phyloP scores from a whole-genome alignment of 768 basidiomycete genomes.

The Leccinellum rugosiceps region DNA sequence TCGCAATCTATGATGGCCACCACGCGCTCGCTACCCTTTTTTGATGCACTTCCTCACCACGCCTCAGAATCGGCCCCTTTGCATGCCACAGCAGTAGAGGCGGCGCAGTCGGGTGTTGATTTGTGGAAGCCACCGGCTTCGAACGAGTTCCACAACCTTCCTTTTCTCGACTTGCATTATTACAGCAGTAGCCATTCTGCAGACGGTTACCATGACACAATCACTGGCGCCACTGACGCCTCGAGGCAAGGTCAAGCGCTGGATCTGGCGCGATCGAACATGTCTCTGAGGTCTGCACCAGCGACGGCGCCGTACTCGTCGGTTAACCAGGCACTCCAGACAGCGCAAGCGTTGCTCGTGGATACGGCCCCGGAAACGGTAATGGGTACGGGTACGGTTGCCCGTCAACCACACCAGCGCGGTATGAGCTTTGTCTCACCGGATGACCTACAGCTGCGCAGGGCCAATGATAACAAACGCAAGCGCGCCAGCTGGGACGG shows the following conservation, averaged over 20 bases:
- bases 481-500: conserved; percentile 61
- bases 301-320: conserved; percentile 22
- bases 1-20: conserved; percentile 37
- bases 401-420: conserved; percentile 38
- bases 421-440: conserved; percentile 53
- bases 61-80: conserved; percentile 20
- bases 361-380: conserved; percentile 15
- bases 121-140: conserved; percentile 30
- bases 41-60: conserved; percentile 28
- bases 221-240: conserved; percentile 21
- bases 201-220: conserved; percentile 27
- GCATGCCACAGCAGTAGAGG: conserved; percentile 14
- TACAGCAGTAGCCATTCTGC: conserved; percentile 37
- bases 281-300: conserved; percentile 29
- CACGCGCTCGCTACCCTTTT: conserved; percentile 34
- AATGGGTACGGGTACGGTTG: neutral
- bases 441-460: conserved; percentile 48
- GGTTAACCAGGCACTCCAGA: conserved; percentile 32
- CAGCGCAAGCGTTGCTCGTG: conserved; percentile 30
- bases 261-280: conserved; percentile 44
- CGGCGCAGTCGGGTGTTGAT: conserved; percentile 16
- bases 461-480: conserved; percentile 49
- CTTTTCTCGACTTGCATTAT: conserved; percentile 75
- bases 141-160: conserved; percentile 46
- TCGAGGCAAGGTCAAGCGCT: conserved; percentile 47